These are phyloP conservation scores for Zoysia matrella DNA, from an alignment of 202 grass and related monocot species.

Conservation along the genomic window DNA sequence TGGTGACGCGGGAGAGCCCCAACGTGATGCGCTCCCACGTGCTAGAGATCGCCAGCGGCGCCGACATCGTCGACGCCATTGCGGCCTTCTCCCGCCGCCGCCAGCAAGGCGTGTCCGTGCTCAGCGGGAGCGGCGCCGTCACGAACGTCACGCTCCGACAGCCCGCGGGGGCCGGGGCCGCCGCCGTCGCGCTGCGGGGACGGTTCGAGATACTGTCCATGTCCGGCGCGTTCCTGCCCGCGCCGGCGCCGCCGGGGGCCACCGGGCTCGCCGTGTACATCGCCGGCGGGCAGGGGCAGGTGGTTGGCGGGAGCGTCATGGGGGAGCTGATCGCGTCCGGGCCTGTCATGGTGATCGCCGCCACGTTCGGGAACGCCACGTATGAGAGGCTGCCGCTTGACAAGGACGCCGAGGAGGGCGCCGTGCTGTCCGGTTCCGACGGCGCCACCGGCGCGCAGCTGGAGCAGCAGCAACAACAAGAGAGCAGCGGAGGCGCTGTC, in stretches of 20 bases:
- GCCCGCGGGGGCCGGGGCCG: conserved; percentile 46
- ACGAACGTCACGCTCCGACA: conserved; percentile 79
- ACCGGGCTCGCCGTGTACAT: conserved; percentile 89
- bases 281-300: conserved; percentile 74
- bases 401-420: conserved; percentile 60
- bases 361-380: conserved; percentile 85
- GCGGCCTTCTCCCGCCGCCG: conserved; percentile 76
- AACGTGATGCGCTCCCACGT: too few species aligned
- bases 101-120: conserved; percentile 82
- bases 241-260: conserved; percentile 63
- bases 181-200: conserved; percentile 59
- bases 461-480: conserved; percentile 42
- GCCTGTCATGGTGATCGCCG: conserved; percentile 91
- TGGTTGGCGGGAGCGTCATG: conserved; percentile 82
- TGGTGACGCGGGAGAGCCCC: too few species aligned
- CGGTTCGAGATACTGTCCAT: conserved; percentile 84
- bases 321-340: conserved; percentile 88
- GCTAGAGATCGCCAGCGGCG: too few species aligned
- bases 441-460: conserved; percentile 32
- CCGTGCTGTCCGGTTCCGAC: conserved; percentile 62
- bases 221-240: conserved; percentile 83
- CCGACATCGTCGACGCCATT: conserved; percentile 71
- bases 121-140: conserved; percentile 78
- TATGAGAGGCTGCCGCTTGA: conserved; percentile 83
- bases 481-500: conserved; percentile 35